These are phyloP conservation scores for Camelina hispida DNA, from an alignment of 345 rosid genomes.

Conservation along the genomic window DNA sequence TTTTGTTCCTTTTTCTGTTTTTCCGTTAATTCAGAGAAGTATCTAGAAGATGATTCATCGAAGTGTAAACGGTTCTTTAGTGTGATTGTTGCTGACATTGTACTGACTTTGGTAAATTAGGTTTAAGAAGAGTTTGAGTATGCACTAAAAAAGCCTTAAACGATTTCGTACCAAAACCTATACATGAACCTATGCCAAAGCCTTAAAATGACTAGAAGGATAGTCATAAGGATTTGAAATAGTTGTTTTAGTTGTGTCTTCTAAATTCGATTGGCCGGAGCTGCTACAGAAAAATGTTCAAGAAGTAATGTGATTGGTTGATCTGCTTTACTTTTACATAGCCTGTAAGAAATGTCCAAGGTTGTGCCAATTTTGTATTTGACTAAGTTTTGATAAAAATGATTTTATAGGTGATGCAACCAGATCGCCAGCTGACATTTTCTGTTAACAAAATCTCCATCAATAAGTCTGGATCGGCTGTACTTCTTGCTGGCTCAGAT, in stretches of 20 bases:
- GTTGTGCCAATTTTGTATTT: not conserved
- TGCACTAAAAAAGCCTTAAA: no score
- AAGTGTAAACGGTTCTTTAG: not conserved
- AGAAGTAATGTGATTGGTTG: not conserved
- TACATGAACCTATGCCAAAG: no score
- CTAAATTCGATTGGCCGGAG: not conserved
- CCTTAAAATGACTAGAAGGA: no score
- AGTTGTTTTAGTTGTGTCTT: not conserved
- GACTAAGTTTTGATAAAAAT: not conserved
- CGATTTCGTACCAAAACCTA: no score
- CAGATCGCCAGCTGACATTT: conserved; percentile 61
- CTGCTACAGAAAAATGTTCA: not conserved
- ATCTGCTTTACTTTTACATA: conserved; percentile 9
- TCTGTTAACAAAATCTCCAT: conserved; percentile 72
- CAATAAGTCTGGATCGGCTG: conserved; percentile 79
- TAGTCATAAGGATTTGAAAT: not conserved
- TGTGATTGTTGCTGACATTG: not conserved
- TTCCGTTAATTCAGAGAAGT: not conserved
- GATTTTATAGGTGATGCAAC: conserved; percentile 64
- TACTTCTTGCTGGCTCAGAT: conserved; percentile 69
- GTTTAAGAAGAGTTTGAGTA: no score
- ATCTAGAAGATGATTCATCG: not conserved
- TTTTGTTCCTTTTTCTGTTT: not conserved
- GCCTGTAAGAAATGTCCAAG: not conserved
- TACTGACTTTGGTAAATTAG: no score